phyloP scores from a whole-genome alignment of 345 rosid species.

The Eucalyptus polybractea region DNA sequence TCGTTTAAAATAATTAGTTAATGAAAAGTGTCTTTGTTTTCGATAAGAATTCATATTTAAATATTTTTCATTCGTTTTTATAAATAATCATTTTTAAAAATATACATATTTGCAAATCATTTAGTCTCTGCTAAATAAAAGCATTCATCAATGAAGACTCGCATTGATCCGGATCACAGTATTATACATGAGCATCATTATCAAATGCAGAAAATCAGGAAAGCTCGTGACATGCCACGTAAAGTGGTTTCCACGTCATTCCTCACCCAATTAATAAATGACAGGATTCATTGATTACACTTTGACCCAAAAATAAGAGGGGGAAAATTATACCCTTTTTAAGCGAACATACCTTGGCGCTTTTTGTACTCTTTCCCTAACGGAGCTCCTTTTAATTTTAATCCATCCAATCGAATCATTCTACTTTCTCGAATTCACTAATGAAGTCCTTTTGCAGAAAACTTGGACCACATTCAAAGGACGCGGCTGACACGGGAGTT shows the following conservation, averaged over 20 bases:
- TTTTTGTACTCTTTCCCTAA: not conserved
- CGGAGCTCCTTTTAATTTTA: not conserved
- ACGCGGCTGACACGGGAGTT: not conserved
- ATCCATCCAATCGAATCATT: not conserved
- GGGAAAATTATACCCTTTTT: not conserved
- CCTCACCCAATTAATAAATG: not conserved
- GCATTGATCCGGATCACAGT: not conserved
- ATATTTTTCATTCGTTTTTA: too few species aligned
- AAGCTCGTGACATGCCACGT: not conserved
- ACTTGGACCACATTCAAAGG: not conserved
- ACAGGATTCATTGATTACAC: not conserved
- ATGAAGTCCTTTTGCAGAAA: not conserved
- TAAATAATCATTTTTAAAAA: not conserved
- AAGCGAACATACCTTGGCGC: not conserved
- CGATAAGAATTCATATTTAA: fast-evolving
- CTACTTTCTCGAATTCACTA: not conserved
- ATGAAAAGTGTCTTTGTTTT: not conserved
- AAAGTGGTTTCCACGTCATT: not conserved
- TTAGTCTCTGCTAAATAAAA: not conserved
- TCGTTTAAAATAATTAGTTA: not conserved
- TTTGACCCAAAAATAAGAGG: not conserved
- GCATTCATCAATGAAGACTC: too few species aligned
- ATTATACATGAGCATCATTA: not conserved
- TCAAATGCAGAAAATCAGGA: not conserved
- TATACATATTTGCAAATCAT: not conserved